Evolutionary conservation across 345 rosid species (phyloP).

Genomic region (Psidium friedrichsthalianum): DNA sequence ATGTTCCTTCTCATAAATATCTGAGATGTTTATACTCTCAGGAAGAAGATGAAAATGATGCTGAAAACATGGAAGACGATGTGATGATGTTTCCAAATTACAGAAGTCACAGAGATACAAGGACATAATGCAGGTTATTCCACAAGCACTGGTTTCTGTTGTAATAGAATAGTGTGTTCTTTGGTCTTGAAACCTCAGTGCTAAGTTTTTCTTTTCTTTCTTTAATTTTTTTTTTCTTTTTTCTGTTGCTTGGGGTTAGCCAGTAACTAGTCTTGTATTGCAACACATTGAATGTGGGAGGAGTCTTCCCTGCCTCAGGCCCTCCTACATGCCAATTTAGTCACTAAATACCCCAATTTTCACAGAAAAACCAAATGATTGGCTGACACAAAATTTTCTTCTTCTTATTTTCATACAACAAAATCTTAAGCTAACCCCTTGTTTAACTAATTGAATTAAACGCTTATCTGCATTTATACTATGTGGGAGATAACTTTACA

Average conservation of each 20-base stretch:
- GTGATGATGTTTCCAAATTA: conserved; percentile 71
- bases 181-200: neutral
- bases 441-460: neutral
- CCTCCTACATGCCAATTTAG: neutral
- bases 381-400: neutral
- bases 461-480: neutral
- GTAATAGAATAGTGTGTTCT: neutral
- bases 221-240: neutral
- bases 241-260: neutral
- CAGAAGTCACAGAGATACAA: conserved; percentile 71
- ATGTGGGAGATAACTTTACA: neutral
- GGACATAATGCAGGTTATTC: conserved; percentile 69
- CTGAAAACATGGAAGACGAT: conserved; percentile 62
- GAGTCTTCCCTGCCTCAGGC: neutral
- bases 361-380: neutral
- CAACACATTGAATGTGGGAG: neutral
- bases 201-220: neutral
- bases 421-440: neutral
- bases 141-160: neutral
- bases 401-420: neutral
- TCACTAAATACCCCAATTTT: neutral
- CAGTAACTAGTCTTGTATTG: neutral
- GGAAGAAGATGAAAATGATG: conserved; percentile 65
- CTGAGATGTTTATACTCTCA: conserved; percentile 1
- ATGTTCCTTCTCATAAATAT: neutral